Evolutionary conservation across 345 rosid genomes (phyloP), one percentile per base, ranked within the genome.

Genomic region (Trapa incisa): DNA sequence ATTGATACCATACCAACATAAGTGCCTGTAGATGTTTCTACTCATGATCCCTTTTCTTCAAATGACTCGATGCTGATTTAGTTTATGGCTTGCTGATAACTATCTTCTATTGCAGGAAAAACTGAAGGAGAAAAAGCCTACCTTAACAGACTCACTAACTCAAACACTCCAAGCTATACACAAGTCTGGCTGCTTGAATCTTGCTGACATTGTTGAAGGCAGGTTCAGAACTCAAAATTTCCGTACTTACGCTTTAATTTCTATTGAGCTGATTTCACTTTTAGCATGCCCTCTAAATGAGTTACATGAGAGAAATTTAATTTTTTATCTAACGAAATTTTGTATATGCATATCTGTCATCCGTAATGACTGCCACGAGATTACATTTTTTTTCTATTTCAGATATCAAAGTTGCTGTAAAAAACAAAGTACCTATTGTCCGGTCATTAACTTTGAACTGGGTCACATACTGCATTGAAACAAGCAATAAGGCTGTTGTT

Each of bases 381-480:
- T 15, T 61, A 35, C 37, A 9, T 5, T 43, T 36, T 38, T 22
- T 39, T 65, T 73, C 75, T 61, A 61, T 73, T 82, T 75, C 91
- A 95, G 99, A 95, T 80, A 78, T 95, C 70, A 89, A 79, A 84
- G 81, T 88, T 6, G 89, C 96, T 38, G 77, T 78, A 47, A 95
- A 95, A 84, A 91, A 95, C 72, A 95, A 95, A 89, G 99, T 91
- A 77, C 99, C 99, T 52, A 96, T 95, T 70, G 99, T 95, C 70
- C 99, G 99, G 70, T 91, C 99, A 32, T 82, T 80, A 80, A 95
- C 98, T 48, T 88, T 95, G 92, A 95, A 78, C 77, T 95, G 99
- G 99, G 83, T 95, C 73, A 84, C 96, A 42, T 85, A 79, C 76
- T 95, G 99, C 80, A 82, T 95, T 58, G 99, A 95, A 84, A 82